phyloP scores from a whole-genome alignment of 495 filamentous ascomycete genomes.

The Stereocaulon alpinum region DNA sequence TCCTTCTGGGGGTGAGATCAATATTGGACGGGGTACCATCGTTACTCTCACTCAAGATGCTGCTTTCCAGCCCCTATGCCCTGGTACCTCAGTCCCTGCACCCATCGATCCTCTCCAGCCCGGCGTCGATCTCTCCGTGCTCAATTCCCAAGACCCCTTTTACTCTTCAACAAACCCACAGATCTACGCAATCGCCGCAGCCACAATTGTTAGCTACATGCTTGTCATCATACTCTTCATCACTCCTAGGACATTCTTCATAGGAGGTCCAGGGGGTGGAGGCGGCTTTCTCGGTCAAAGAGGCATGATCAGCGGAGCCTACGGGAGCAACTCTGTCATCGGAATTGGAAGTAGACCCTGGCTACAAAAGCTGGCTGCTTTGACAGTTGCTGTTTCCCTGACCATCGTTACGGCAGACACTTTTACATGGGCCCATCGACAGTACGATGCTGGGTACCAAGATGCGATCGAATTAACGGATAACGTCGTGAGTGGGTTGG shows the following conservation, averaged over 20 bases:
- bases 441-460: constrained; percentile 62
- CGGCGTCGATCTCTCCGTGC: constrained; percentile 27
- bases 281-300: constrained; percentile 69
- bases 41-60: constrained; percentile 54
- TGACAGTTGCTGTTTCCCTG: constrained; percentile 81
- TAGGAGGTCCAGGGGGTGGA: constrained; percentile 56
- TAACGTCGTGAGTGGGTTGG: constrained; percentile 66
- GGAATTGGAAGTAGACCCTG: constrained; percentile 88
- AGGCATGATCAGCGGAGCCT: constrained; percentile 73
- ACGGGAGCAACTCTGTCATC: constrained; percentile 57
- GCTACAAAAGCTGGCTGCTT: constrained; percentile 89
- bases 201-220: constrained; percentile 85
- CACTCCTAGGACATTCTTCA: constrained; percentile 77
- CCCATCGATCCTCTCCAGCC: constrained; percentile 24
- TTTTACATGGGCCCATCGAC: constrained; percentile 66
- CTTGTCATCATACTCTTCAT: constrained; percentile 91
- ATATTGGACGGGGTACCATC: constrained; percentile 44
- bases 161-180: constrained; percentile 86
- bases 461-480: constrained; percentile 63
- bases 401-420: constrained; percentile 89
- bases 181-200: constrained; percentile 81
- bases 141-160: constrained; percentile 71
- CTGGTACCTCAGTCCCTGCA: constrained; percentile 26
- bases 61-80: constrained; percentile 53
- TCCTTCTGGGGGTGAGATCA: constrained; percentile 49